Conservation (phyloP, 2,329 filamentous ascomycete genomes). For the Penicillium sp. region DNA sequence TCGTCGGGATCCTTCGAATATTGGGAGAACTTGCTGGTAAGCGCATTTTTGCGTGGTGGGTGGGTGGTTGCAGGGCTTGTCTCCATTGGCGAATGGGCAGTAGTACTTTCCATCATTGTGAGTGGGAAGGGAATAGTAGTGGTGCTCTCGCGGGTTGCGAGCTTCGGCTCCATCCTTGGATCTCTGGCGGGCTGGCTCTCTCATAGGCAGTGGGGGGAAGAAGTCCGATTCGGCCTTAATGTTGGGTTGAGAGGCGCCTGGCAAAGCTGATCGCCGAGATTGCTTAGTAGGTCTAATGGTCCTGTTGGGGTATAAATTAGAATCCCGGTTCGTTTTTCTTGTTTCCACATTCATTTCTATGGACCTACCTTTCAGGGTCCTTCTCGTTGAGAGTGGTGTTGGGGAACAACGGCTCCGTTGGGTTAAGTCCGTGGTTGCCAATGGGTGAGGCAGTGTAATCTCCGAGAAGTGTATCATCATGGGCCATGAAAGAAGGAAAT, state of each 20-base stretch:
- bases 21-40: constrained; percentile 74
- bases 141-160: constrained; percentile 44
- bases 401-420: constrained; percentile 42
- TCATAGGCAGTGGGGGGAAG: constrained; percentile 35
- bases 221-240: constrained; percentile 40
- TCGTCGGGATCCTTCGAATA: neutral
- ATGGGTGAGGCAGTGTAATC: constrained; percentile 38
- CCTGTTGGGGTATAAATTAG: constrained; percentile 24
- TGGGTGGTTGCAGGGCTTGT: constrained; percentile 78
- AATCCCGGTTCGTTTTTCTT: constrained; percentile 3
- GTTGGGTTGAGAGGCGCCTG: constrained; percentile 31
- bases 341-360: neutral
- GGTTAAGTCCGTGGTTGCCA: constrained; percentile 36
- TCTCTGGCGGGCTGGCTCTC: constrained; percentile 35
- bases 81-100: constrained; percentile 76
- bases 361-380: constrained; percentile 43
- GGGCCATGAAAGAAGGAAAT: constrained; percentile 39
- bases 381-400: constrained; percentile 39
- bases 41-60: constrained; percentile 98
- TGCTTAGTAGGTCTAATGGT: constrained; percentile 42
- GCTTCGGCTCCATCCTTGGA: constrained; percentile 41
- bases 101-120: constrained; percentile 78
- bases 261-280: constrained; percentile 37
- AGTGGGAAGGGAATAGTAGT: constrained; percentile 44
- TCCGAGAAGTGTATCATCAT: constrained; percentile 40